Conservation (phyloP, 2,329 filamentous ascomycete genomes). For the Penicillium sp. region DNA sequence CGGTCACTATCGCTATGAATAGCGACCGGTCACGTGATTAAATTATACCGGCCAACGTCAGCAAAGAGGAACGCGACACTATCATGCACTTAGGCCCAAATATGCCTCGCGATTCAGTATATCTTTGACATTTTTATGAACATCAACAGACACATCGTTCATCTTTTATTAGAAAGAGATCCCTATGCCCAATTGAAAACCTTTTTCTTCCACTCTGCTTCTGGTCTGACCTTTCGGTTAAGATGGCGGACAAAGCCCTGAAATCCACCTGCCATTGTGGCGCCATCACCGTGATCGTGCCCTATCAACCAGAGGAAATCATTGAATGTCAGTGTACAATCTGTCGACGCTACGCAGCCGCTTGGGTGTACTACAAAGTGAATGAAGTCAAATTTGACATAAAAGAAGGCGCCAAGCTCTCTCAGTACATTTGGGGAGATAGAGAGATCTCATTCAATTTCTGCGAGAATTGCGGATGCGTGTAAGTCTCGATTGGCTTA, state of each 20-base stretch:
- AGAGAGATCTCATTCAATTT: constrained; percentile 8
- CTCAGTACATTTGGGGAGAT: constrained; percentile 8
- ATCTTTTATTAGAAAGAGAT: neutral
- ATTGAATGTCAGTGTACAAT: constrained; percentile 14
- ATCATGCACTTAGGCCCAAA: too few species aligned
- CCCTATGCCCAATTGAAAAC: neutral
- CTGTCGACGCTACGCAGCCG: constrained; percentile 13
- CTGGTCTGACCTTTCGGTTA: neutral
- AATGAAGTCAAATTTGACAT: constrained; percentile 8
- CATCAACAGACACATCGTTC: too few species aligned
- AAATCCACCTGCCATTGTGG: constrained; percentile 10
- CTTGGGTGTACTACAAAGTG: constrained; percentile 13
- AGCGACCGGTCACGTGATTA: too few species aligned
- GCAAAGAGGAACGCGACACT: too few species aligned
- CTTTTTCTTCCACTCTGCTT: neutral
- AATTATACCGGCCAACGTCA: too few species aligned
- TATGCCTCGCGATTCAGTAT: too few species aligned
- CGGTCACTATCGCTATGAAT: too few species aligned
- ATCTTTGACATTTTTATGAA: too few species aligned
- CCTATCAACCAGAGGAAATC: constrained; percentile 7
- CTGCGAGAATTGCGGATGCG: constrained; percentile 9
- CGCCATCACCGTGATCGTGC: constrained; percentile 9
- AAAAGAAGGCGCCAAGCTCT: constrained; percentile 8
- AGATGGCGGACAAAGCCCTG: constrained; percentile 5
- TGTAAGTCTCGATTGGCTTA: constrained; percentile 6